Percentiles rank a stretch among this genome's conserved stretches.
Evolutionary conservation across 192 early-diverging fungal species (phyloP).

Genomic region (Coemansia sp.): DNA sequence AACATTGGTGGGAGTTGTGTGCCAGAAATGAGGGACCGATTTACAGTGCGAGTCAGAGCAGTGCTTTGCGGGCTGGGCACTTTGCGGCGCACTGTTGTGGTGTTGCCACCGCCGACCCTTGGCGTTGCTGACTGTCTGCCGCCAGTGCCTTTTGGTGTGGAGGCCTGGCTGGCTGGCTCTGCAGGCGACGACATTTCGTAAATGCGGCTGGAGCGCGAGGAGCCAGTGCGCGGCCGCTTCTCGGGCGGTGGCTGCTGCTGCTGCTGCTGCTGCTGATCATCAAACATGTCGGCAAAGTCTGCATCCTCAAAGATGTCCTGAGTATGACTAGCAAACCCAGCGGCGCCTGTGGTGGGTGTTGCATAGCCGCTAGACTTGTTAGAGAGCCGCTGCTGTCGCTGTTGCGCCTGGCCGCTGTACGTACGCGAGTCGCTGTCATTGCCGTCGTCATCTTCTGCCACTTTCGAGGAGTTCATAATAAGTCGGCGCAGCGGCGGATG

Average conservation of each 20-base stretch:
- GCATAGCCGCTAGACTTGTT: not conserved
- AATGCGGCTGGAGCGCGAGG: not conserved
- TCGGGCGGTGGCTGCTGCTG: conserved; percentile 18
- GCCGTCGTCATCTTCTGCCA: not conserved
- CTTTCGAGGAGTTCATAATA: conserved; percentile 5
- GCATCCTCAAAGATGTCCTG: conserved; percentile 30
- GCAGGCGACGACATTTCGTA: conserved; percentile 21
- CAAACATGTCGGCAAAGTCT: conserved; percentile 27
- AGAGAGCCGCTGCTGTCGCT: conserved; percentile 6
- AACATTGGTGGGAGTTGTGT: not conserved
- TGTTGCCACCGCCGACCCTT: not conserved
- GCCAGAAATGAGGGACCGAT: conserved; percentile 4
- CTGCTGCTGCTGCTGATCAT: not conserved
- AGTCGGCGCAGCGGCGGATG: conserved; percentile 42
- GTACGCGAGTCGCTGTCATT: not conserved
- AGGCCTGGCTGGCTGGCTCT: not conserved
- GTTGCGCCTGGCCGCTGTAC: not conserved
- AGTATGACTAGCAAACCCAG: not conserved
- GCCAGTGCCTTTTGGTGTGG: not conserved
- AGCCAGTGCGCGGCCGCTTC: conserved; percentile 19
- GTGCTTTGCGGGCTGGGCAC: conserved; percentile 15
- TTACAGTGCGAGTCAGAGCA: conserved; percentile 22
- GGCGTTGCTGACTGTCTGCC: not conserved
- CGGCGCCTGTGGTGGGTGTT: not conserved
- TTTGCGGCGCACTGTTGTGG: conserved; percentile 18